These are phyloP conservation scores for Globisporangium mamillatum DNA, from an alignment of 352 stramenopile species.

Conservation along the genomic window DNA sequence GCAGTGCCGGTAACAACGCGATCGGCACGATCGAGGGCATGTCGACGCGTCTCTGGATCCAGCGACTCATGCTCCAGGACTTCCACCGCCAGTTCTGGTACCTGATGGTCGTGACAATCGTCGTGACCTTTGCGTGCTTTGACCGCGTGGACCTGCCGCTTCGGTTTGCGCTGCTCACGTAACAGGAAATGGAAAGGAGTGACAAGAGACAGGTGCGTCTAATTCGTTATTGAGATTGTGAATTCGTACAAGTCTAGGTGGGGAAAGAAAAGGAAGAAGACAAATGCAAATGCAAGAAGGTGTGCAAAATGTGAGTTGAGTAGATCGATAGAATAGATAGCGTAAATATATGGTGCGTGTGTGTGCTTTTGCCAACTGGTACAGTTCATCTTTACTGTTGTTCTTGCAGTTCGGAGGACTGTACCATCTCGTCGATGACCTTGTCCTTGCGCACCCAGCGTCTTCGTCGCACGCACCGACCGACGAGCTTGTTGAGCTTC, in stretches of 20 bases:
- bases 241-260: not conserved
- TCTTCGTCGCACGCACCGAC: conserved; percentile 70
- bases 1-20: conserved; percentile 12
- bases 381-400: conserved; percentile 4
- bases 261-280: not conserved
- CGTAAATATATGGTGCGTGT: conserved; percentile 4
- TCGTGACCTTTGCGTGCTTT: conserved; percentile 86
- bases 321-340: conserved; percentile 8
- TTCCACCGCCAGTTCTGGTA: conserved; percentile 88
- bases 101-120: conserved; percentile 76
- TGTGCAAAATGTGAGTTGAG: not conserved
- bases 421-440: conserved; percentile 32
- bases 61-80: conserved; percentile 83
- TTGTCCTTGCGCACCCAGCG: conserved; percentile 81
- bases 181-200: not conserved
- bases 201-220: not conserved
- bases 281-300: not conserved
- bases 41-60: conserved; percentile 74
- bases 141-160: conserved; percentile 65
- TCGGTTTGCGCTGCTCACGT: conserved; percentile 70
- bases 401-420: conserved; percentile 4
- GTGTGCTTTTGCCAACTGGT: not conserved
- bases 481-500: conserved; percentile 81
- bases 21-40: conserved; percentile 55
- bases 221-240: not conserved